Conservation (phyloP, 1,139 yeast genomes). For the Geotrichum siamense region DNA sequence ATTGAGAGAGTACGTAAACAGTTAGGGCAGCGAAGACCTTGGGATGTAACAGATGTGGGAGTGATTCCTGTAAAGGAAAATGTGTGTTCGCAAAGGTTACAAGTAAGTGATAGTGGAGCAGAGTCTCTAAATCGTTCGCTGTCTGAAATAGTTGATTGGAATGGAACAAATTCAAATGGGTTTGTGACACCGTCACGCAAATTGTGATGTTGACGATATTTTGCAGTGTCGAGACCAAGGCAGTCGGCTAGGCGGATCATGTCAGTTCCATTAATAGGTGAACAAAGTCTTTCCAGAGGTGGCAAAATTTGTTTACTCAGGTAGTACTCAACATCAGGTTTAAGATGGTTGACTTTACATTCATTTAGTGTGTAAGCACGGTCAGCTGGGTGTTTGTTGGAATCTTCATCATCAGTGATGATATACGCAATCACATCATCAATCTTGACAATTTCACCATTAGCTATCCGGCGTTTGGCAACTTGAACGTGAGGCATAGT, state of each 20-base stretch:
- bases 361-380: slow-evolving; percentile 78
- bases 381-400: slow-evolving; percentile 46
- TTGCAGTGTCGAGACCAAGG: slow-evolving; percentile 68
- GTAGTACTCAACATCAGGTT: slow-evolving; percentile 72
- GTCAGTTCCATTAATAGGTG: slow-evolving; percentile 82
- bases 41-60: slow-evolving; percentile 50
- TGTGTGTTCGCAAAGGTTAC: slow-evolving; percentile 52
- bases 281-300: slow-evolving; percentile 83
- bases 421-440: slow-evolving; percentile 89
- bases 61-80: slow-evolving; percentile 69
- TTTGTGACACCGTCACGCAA: slow-evolving; percentile 34
- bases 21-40: slow-evolving; percentile 63
- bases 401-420: slow-evolving; percentile 37
- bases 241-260: slow-evolving; percentile 67
- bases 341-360: slow-evolving; percentile 48
- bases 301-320: slow-evolving; percentile 84
- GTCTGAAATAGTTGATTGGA: slow-evolving; percentile 78
- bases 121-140: slow-evolving; percentile 71
- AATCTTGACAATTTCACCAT: slow-evolving; percentile 79
- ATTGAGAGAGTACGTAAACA: slow-evolving; percentile 50
- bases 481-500: slow-evolving; percentile 91
- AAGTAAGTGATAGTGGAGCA: slow-evolving; percentile 48
- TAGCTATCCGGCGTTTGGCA: slow-evolving; percentile 68
- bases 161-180: slow-evolving; percentile 50
- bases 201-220: slow-evolving; percentile 40